phyloP scores from a whole-genome alignment of 2,329 filamentous ascomycete species.

The Phyllosticta citribraziliensis region DNA sequence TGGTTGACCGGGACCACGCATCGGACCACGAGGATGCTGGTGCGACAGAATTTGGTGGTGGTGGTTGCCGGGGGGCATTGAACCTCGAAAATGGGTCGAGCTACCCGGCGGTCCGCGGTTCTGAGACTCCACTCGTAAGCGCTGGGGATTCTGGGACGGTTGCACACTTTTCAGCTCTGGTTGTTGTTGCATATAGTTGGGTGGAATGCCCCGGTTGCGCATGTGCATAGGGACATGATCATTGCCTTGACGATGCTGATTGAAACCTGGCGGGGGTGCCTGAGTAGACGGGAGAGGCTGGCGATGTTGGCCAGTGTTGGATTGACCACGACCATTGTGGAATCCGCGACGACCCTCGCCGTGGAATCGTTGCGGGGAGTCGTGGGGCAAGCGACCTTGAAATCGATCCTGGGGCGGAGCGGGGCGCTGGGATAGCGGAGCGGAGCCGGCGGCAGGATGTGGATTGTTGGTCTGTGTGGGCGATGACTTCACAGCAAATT shows the following conservation, averaged over 20 bases:
- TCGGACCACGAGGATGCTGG: neutral
- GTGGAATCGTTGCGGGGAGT: neutral
- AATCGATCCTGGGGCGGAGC: neutral
- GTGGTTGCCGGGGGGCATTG: neutral
- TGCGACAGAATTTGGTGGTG: conserved; percentile 1
- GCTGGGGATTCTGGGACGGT: neutral
- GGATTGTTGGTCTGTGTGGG: neutral
- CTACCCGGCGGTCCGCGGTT: neutral
- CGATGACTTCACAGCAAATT: neutral
- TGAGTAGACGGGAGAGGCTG: neutral
- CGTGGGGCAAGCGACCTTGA: neutral
- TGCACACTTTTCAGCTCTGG: neutral
- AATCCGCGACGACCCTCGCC: neutral
- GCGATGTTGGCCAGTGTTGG: neutral
- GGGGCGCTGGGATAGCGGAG: neutral
- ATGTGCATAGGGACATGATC: conserved; percentile 4
- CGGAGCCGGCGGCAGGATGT: neutral
- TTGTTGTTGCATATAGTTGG: neutral
- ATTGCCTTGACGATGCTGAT: neutral
- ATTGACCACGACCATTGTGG: neutral
- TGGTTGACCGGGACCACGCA: neutral
- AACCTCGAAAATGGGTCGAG: neutral
- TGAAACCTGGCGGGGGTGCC: neutral
- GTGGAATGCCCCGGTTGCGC: neutral
- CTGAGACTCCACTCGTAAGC: neutral